Conservation (phyloP, 1,284 basidiomycete species). For the Pseudozyma hubeiensis region DNA sequence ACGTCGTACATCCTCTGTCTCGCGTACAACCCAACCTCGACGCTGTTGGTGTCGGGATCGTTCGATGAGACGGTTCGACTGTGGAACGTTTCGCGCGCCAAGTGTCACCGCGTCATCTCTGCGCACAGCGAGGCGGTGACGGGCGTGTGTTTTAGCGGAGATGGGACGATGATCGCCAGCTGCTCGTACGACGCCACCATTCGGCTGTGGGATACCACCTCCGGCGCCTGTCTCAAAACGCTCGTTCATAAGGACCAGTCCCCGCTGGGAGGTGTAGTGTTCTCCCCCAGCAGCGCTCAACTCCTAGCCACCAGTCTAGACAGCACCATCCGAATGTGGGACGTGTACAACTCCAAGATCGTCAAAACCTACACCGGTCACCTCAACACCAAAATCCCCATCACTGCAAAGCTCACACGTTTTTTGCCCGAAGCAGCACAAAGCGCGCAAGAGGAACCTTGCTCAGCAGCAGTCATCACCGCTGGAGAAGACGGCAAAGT, state of each 20-base stretch:
- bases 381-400: conserved; percentile 79
- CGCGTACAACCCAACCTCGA: conserved; percentile 87
- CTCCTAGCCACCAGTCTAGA: conserved; percentile 90
- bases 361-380: conserved; percentile 92
- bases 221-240: conserved; percentile 96
- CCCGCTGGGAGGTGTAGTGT: conserved; percentile 85
- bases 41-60: conserved; percentile 88
- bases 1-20: conserved; percentile 94
- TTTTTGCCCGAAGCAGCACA: background rate
- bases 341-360: conserved; percentile 88
- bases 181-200: conserved; percentile 96
- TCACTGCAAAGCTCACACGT: conserved; percentile 34
- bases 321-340: conserved; percentile 91
- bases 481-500: conserved; percentile 91
- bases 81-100: conserved; percentile 86
- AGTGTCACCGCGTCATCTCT: conserved; percentile 71
- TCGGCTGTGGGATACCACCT: conserved; percentile 85
- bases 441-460: background rate
- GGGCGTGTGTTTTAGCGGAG: conserved; percentile 89
- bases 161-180: conserved; percentile 92
- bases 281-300: conserved; percentile 90
- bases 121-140: conserved; percentile 98
- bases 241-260: conserved; percentile 95
- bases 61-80: conserved; percentile 94
- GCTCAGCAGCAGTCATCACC: conserved; percentile 73